Evolutionary conservation across 306 rosid genomes (phyloP).

Genomic region (Urtica urens): DNA sequence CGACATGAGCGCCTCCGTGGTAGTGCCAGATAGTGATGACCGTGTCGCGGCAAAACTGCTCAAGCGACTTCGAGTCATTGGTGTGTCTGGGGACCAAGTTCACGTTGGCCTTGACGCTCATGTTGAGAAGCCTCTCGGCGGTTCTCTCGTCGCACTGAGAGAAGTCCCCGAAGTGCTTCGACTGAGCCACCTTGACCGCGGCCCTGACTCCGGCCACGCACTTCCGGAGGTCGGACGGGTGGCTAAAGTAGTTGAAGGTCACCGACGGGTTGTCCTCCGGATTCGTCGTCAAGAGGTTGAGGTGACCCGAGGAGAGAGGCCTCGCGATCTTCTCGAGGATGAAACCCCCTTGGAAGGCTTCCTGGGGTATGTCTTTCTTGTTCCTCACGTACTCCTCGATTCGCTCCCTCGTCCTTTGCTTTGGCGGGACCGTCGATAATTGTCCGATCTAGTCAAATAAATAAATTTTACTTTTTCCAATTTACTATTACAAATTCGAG

Average conservation of each 20-base stretch:
- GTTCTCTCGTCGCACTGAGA: conserved; percentile 31
- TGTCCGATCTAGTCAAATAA: too few species aligned
- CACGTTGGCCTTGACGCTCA: conserved; percentile 59
- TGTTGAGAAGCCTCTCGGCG: conserved; percentile 53
- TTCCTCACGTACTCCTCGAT: conserved; percentile 33
- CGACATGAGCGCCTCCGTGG: conserved; percentile 90
- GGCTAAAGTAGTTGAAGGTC: conserved; percentile 87
- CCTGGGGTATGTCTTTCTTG: conserved; percentile 56
- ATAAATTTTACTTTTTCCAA: too few species aligned
- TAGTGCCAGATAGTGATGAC: conserved; percentile 96
- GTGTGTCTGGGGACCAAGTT: conserved; percentile 59
- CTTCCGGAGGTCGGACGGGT: conserved; percentile 60
- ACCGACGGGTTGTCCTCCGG: conserved; percentile 65
- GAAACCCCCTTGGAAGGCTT: conserved; percentile 82
- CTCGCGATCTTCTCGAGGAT: conserved; percentile 63
- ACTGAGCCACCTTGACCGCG: conserved; percentile 50
- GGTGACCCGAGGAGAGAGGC: conserved; percentile 67
- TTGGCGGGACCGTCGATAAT: conserved; percentile 82
- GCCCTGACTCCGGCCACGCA: conserved; percentile 66
- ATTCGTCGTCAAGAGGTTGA: conserved; percentile 46
- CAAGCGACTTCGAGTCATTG: conserved; percentile 59
- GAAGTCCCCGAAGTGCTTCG: conserved; percentile 51
- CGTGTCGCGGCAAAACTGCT: conserved; percentile 80
- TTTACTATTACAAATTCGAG: too few species aligned
- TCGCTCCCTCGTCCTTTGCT: conserved; percentile 67